Evolutionary conservation across 2,329 filamentous ascomycete species (phyloP).

Genomic region (Aspergillaceae sp.): DNA sequence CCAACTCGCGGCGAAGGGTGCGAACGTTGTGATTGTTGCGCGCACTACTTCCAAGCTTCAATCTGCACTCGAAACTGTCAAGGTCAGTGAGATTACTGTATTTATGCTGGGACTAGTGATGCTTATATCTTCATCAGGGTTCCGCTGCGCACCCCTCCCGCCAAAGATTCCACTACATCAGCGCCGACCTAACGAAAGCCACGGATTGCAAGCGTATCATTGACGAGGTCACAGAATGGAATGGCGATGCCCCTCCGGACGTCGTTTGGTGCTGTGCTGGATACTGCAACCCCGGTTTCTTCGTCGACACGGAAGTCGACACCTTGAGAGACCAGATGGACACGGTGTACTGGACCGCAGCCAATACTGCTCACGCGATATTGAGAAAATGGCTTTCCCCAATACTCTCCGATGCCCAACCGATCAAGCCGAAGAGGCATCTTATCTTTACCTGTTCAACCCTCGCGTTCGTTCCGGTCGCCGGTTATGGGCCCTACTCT

Average conservation of each 20-base stretch:
- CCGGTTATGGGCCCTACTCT: slow-evolving; percentile 76
- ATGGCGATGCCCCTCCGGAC: slow-evolving; percentile 63
- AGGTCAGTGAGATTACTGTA: slow-evolving; percentile 37
- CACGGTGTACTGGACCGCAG: slow-evolving; percentile 79
- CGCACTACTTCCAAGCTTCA: slow-evolving; percentile 69
- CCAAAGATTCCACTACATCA: slow-evolving; percentile 77
- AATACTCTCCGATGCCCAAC: slow-evolving; percentile 19
- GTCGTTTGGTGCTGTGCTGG: slow-evolving; percentile 90
- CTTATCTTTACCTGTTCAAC: slow-evolving; percentile 81
- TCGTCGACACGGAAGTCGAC: slow-evolving; percentile 62
- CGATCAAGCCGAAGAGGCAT: slow-evolving; percentile 48
- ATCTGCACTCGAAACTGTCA: slow-evolving; percentile 56
- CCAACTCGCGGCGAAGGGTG: slow-evolving; percentile 71
- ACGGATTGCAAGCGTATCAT: slow-evolving; percentile 64
- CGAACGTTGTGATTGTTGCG: slow-evolving; percentile 77
- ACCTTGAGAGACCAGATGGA: slow-evolving; percentile 74
- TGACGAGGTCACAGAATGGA: slow-evolving; percentile 67
- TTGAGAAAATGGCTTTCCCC: slow-evolving; percentile 62
- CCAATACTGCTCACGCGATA: slow-evolving; percentile 76
- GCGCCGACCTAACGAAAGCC: slow-evolving; percentile 67
- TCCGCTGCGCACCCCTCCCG: slow-evolving; percentile 55
- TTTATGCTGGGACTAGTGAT: not conserved
- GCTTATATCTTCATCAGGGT: slow-evolving; percentile 38
- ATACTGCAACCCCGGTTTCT: slow-evolving; percentile 63
- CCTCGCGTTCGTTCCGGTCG: slow-evolving; percentile 64